Evolutionary conservation across 148 eudicot species (phyloP).

Genomic region (Camellia sinensis): DNA sequence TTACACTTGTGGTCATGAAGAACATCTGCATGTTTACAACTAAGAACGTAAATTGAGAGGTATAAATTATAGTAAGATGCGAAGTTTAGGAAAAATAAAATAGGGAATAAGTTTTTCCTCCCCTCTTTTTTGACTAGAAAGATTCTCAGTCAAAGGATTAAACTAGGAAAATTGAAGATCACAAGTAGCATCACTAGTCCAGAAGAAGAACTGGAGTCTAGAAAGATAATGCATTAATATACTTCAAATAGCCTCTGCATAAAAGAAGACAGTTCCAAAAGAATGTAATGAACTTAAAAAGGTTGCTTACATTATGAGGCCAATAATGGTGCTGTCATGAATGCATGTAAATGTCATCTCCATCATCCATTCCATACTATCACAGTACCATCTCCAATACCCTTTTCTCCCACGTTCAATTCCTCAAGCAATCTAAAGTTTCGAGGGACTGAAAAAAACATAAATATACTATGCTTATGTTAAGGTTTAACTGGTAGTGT

Average conservation of each 20-base stretch:
- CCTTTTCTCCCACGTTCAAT: conserved; percentile 72
- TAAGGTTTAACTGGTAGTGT: too few species aligned
- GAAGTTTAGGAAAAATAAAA: too few species aligned
- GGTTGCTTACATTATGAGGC: conserved; percentile 53
- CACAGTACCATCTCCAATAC: conserved; percentile 74
- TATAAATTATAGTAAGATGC: too few species aligned
- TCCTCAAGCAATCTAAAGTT: conserved; percentile 69
- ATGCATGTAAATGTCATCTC: conserved; percentile 65
- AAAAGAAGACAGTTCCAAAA: neutral
- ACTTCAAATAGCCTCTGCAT: neutral
- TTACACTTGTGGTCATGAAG: too few species aligned
- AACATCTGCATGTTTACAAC: too few species aligned
- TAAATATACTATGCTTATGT: neutral
- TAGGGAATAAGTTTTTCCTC: too few species aligned
- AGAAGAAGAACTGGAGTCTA: neutral
- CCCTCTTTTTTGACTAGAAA: neutral
- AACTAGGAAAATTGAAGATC: neutral
- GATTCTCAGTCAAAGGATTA: neutral
- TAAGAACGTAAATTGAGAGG: too few species aligned
- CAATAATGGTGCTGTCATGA: conserved; percentile 71
- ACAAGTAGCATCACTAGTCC: neutral
- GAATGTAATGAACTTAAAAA: neutral
- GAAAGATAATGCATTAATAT: neutral
- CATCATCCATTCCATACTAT: conserved; percentile 78
- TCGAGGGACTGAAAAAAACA: conserved; percentile 50